phyloP scores from a whole-genome alignment of 331 rosid species.

The Spiraea crenata region DNA sequence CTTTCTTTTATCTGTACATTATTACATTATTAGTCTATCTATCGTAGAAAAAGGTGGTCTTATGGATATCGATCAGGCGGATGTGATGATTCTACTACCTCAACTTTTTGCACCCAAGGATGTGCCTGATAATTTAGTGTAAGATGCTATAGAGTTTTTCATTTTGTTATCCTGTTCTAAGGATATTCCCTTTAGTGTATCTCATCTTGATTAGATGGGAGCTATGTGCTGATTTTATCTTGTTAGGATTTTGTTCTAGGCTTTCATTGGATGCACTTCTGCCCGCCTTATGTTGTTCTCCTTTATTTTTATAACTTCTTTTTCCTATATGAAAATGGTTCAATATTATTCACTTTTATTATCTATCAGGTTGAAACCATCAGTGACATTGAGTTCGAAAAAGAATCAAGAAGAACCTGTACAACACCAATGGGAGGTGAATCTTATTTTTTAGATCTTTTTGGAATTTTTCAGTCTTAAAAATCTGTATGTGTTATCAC shows the following conservation, averaged over 20 bases:
- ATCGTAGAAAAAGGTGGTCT: constrained; percentile 52
- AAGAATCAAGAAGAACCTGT: constrained; percentile 55
- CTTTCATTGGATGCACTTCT: neutral
- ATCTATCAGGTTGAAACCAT: constrained; percentile 61
- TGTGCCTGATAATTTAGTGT: constrained; percentile 78
- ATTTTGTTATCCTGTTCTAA: neutral
- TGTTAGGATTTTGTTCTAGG: neutral
- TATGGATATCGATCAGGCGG: constrained; percentile 65
- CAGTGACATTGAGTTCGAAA: constrained; percentile 35
- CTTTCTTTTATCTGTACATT: neutral
- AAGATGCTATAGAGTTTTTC: constrained; percentile 27
- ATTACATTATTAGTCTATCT: neutral
- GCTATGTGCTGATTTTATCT: neutral
- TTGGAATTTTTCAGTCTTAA: neutral
- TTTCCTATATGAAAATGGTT: neutral
- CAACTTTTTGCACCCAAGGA: constrained; percentile 73
- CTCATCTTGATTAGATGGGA: neutral
- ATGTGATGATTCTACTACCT: constrained; percentile 76
- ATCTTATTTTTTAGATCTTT: neutral
- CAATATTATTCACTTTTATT: constrained; percentile 13
- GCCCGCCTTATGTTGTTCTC: neutral
- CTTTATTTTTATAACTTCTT: neutral
- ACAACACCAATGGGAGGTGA: constrained; percentile 59
- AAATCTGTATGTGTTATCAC: neutral
- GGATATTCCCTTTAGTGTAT: neutral